Conservation (phyloP, 371 early-diverging fungal species). For the Apophysomyces sp. region DNA sequence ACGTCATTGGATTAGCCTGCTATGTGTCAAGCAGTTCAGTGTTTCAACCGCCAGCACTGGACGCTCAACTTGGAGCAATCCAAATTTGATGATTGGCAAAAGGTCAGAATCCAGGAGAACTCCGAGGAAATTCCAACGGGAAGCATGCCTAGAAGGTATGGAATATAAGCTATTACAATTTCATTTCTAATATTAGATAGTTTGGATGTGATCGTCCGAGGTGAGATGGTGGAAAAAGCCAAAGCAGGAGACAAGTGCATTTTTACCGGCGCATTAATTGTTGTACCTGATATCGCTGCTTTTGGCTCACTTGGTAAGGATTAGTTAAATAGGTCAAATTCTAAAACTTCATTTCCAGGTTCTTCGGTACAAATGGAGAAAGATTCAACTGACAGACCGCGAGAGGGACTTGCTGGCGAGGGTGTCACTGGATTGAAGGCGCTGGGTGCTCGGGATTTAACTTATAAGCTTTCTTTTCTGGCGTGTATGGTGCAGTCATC, state of each 20-base stretch:
- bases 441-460: conserved; percentile 90
- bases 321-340: background rate
- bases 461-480: conserved; percentile 89
- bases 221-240: conserved; percentile 94
- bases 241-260: conserved; percentile 97
- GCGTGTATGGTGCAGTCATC: conserved; percentile 81
- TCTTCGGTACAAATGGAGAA: conserved; percentile 58
- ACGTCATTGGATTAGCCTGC: conserved; percentile 61
- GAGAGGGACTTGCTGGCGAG: conserved; percentile 71
- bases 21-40: conserved; percentile 88
- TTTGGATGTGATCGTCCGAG: conserved; percentile 96
- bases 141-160: conserved; percentile 93
- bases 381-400: conserved; percentile 52
- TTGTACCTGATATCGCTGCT: conserved; percentile 93
- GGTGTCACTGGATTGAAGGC: conserved; percentile 89
- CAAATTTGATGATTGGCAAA: conserved; percentile 98
- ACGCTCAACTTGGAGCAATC: conserved; percentile 83
- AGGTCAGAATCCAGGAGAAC: conserved; percentile 97
- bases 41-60: conserved; percentile 89
- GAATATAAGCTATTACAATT: background rate
- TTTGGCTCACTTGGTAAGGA: conserved; percentile 66
- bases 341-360: background rate
- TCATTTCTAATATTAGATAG: conserved; percentile 29
- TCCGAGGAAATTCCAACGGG: conserved; percentile 98
- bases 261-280: conserved; percentile 94